A percentile compares a stretch with the other conserved stretches of the same genome.
phyloP scores from a whole-genome alignment of 2,329 filamentous ascomycete genomes.

The Purpureocillium lavendulum region DNA sequence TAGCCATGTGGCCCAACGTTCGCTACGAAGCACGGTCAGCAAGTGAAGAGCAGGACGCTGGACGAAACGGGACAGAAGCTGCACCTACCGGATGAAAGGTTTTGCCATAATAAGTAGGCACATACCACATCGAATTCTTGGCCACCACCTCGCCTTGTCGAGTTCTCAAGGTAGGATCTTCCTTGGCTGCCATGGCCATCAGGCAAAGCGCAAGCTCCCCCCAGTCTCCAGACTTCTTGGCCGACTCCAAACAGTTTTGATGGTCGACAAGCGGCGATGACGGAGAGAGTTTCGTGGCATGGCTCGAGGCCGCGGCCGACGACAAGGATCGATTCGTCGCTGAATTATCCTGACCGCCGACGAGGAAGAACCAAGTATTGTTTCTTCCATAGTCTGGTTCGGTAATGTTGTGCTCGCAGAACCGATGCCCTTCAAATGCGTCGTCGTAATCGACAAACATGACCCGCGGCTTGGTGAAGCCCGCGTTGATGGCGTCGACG shows the following conservation, averaged over 20 bases:
- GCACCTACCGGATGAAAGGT: slow-evolving; percentile 34
- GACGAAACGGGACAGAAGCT: not conserved
- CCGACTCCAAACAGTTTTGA: slow-evolving; percentile 22
- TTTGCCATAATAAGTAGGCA: slow-evolving; percentile 37
- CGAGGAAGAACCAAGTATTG: slow-evolving; percentile 40
- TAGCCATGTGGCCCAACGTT: slow-evolving; percentile 27
- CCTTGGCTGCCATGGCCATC: slow-evolving; percentile 30
- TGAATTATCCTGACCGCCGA: slow-evolving; percentile 33
- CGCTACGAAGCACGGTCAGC: slow-evolving; percentile 12
- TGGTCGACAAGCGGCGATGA: slow-evolving; percentile 27
- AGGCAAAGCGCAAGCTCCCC: slow-evolving; percentile 33
- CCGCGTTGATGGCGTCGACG: slow-evolving; percentile 26
- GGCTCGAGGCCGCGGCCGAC: not conserved
- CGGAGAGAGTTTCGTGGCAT: slow-evolving; percentile 13
- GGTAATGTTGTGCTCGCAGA: slow-evolving; percentile 27
- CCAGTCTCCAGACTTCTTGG: slow-evolving; percentile 30
- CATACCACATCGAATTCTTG: slow-evolving; percentile 34
- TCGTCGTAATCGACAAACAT: slow-evolving; percentile 37
- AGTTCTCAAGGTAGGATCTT: slow-evolving; percentile 24
- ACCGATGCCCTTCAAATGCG: slow-evolving; percentile 36
- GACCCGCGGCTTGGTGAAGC: slow-evolving; percentile 26
- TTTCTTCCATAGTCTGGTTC: slow-evolving; percentile 35
- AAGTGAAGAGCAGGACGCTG: not conserved
- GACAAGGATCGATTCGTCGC: not conserved
- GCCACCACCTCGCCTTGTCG: slow-evolving; percentile 15